A percentile compares a stretch with the other conserved stretches of the same genome.
Conservation (phyloP, 345 rosid genomes). For the Brassica cretica region DNA sequence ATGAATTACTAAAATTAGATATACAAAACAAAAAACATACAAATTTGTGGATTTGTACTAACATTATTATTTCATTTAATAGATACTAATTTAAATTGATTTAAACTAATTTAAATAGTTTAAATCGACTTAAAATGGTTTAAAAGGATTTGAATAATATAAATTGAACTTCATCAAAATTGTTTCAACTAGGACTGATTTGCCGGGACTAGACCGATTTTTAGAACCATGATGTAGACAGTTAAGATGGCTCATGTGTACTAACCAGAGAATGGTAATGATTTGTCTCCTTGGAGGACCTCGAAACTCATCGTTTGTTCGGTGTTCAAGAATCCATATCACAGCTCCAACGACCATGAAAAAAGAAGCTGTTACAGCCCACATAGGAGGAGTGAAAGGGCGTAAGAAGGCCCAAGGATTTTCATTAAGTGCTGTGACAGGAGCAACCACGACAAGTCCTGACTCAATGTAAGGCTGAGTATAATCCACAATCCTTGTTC, state of each 20-base stretch:
- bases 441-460: constrained; percentile 88
- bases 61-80: too few species aligned
- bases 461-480: constrained; percentile 88
- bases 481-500: constrained; percentile 74
- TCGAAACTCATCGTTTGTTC: constrained; percentile 79
- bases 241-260: background rate
- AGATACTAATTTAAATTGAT: too few species aligned
- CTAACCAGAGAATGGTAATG: constrained; percentile 67
- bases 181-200: too few species aligned
- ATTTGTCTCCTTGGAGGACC: constrained; percentile 81
- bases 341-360: constrained; percentile 74
- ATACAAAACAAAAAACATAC: too few species aligned
- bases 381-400: constrained; percentile 80
- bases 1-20: too few species aligned
- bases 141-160: too few species aligned
- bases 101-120: too few species aligned
- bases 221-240: too few species aligned
- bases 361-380: constrained; percentile 72
- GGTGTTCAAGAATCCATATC: constrained; percentile 91
- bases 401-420: constrained; percentile 77
- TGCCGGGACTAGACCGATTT: too few species aligned
- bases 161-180: too few species aligned
- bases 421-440: constrained; percentile 57
- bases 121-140: too few species aligned
- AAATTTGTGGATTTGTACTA: too few species aligned